Conservation (phyloP, 805 yeast species). For the Candida manassasensis region DNA sequence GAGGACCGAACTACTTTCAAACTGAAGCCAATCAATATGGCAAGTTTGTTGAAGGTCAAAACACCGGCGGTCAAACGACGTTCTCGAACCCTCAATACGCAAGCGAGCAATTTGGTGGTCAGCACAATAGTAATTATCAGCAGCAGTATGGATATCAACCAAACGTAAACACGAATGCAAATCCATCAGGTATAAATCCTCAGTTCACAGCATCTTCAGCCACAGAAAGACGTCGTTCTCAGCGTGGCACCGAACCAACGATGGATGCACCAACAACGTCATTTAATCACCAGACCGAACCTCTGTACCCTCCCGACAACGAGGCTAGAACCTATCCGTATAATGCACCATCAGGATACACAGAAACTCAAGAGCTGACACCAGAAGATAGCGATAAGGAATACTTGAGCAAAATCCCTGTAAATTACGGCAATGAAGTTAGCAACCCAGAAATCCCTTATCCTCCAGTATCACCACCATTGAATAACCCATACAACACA, state of each 20-base stretch:
- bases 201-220: no score
- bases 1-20: constrained; percentile 4
- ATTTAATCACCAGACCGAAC: constrained; percentile 1
- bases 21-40: background rate
- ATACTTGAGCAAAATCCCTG: constrained; percentile 1
- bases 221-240: constrained; percentile 1
- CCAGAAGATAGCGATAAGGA: constrained; percentile 3
- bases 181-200: background rate
- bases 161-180: background rate
- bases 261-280: constrained; percentile 1
- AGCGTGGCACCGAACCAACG: background rate
- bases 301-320: background rate
- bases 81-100: background rate
- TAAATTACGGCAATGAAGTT: background rate
- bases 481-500: background rate
- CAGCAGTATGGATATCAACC: constrained; percentile 3
- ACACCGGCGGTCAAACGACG: constrained; percentile 2
- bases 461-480: constrained; percentile 1
- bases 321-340: background rate
- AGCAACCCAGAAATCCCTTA: background rate
- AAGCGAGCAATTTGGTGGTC: constrained; percentile 1
- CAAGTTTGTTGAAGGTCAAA: constrained; percentile 4
- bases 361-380: constrained; percentile 3
- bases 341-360: constrained; percentile 4
- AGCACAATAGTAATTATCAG: background rate